phyloP scores from a whole-genome alignment of 192 early-diverging fungal species.

The Anaeromyces robustus region DNA sequence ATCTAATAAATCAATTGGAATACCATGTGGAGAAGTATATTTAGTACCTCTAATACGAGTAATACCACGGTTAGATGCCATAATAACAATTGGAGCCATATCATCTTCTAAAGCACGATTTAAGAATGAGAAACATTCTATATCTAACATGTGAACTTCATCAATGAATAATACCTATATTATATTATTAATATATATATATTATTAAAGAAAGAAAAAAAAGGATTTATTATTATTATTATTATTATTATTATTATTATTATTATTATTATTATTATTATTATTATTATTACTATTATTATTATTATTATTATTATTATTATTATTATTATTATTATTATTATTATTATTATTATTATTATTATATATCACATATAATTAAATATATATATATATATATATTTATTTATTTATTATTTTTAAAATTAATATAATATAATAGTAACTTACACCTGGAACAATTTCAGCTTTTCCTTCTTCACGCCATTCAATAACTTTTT shows the following conservation, averaged over 20 bases:
- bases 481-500: constrained; percentile 89
- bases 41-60: constrained; percentile 91
- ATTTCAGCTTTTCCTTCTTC: constrained; percentile 98
- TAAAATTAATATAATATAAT: no score
- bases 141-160: constrained; percentile 99
- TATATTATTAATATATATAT: constrained; percentile 1
- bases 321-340: no score
- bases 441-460: constrained; percentile 80
- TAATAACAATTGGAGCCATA: constrained; percentile 94
- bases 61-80: constrained; percentile 97
- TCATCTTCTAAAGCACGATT: constrained; percentile 93
- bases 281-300: no score
- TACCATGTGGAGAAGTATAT: constrained; percentile 90
- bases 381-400: no score
- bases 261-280: no score
- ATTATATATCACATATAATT: no score
- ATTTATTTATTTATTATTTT: no score
- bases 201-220: no score
- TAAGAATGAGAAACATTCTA: constrained; percentile 98
- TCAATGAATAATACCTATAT: constrained; percentile 82
- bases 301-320: no score
- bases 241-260: no score
- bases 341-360: no score
- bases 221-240: no score
- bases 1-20: constrained; percentile 92